phyloP scores from a whole-genome alignment of 2,329 filamentous ascomycete species.

The Colletotrichum sp. region DNA sequence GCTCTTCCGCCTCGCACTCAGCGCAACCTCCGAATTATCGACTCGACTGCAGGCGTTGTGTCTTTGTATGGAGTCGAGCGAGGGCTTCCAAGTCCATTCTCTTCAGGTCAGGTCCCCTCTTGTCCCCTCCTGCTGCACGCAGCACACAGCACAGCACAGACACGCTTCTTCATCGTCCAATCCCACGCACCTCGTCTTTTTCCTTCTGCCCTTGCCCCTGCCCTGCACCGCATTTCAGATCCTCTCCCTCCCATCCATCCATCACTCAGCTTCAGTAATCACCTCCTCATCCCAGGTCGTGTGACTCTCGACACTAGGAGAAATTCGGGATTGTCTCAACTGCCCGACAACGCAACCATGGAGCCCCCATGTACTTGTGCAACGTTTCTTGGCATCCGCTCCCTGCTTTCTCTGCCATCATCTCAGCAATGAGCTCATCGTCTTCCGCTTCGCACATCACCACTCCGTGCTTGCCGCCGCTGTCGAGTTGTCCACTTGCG shows the following conservation, averaged over 20 bases:
- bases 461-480: neutral
- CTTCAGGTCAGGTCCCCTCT: neutral
- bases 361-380: slow-evolving; percentile 14
- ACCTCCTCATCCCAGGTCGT: slow-evolving; percentile 6
- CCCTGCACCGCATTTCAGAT: neutral
- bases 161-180: neutral
- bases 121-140: neutral
- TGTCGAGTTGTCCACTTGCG: neutral
- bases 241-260: neutral
- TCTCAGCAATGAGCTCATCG: slow-evolving; percentile 12
- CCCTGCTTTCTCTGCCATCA: neutral
- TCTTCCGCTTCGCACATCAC: neutral
- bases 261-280: neutral
- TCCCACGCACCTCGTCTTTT: neutral
- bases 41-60: neutral
- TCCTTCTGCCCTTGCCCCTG: neutral
- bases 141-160: neutral
- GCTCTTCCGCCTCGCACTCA: neutral
- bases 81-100: neutral
- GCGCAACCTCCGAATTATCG: neutral
- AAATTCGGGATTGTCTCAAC: slow-evolving; percentile 14
- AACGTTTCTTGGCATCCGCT: slow-evolving; percentile 16
- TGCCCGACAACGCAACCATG: slow-evolving; percentile 11
- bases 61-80: neutral
- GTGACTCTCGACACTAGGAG: slow-evolving; percentile 15